Percentiles rank a stretch among this genome's conserved stretches.
These are phyloP conservation scores for Gamsiella multidivaricata DNA, from an alignment of 192 early-diverging fungal genomes.

Conservation along the genomic window DNA sequence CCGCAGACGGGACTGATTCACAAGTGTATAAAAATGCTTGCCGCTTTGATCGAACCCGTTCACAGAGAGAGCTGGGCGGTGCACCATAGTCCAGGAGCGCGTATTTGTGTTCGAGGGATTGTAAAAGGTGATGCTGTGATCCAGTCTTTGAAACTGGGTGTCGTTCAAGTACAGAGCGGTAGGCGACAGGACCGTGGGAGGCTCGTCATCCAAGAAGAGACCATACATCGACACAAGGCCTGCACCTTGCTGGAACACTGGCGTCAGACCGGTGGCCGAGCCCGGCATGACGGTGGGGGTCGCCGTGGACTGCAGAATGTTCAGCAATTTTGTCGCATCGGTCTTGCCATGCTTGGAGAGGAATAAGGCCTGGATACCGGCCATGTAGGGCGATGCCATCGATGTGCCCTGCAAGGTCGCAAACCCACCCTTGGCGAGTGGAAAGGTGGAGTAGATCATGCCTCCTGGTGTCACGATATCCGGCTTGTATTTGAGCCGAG, in stretches of 20 bases:
- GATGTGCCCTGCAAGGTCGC: constrained; percentile 66
- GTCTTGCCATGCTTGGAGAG: constrained; percentile 30
- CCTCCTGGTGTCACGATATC: constrained; percentile 70
- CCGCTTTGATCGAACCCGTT: constrained; percentile 30
- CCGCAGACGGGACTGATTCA: constrained; percentile 32
- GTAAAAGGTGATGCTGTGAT: constrained; percentile 22
- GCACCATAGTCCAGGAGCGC: constrained; percentile 21
- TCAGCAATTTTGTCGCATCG: constrained; percentile 12
- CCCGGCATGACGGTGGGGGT: constrained; percentile 18
- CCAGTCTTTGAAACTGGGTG: constrained; percentile 41
- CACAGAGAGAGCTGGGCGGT: constrained; percentile 30
- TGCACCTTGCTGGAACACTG: constrained; percentile 71
- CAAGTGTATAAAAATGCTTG: constrained; percentile 14
- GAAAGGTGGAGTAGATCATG: constrained; percentile 70
- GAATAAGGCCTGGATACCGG: constrained; percentile 50
- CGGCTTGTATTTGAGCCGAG: constrained; percentile 72
- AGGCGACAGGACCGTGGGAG: constrained; percentile 65
- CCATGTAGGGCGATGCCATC: constrained; percentile 72
- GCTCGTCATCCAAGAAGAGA: constrained; percentile 56
- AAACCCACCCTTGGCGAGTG: constrained; percentile 47
- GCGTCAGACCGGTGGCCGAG: constrained; percentile 22
- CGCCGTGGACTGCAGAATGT: constrained; percentile 25
- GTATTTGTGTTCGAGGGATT: constrained; percentile 20
- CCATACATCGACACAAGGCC: constrained; percentile 77
- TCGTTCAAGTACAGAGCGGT: constrained; percentile 65